Evolutionary conservation across 257 asterid species (phyloP).

Genomic region (Vinca minor): DNA sequence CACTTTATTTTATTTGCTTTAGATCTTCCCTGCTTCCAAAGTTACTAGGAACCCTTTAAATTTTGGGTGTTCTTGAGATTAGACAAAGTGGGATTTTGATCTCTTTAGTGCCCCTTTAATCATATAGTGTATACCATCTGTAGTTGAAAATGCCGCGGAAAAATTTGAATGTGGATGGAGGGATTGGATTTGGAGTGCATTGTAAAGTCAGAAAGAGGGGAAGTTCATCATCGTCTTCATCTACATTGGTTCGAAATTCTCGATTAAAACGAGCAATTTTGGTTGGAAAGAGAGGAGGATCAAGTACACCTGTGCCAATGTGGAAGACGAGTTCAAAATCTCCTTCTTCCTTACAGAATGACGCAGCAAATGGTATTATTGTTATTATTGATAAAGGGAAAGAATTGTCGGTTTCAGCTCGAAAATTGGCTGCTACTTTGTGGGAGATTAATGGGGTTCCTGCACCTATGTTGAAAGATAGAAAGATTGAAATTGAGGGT

Average conservation of each 20-base stretch:
- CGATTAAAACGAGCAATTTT: slow-evolving; percentile 64
- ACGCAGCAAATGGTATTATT: slow-evolving; percentile 32
- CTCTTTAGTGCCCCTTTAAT: not conserved
- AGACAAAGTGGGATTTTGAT: slow-evolving; percentile 6
- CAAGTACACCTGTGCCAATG: slow-evolving; percentile 72
- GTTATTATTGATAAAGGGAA: slow-evolving; percentile 42
- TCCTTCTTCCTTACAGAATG: slow-evolving; percentile 47
- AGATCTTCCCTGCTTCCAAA: slow-evolving; percentile 13
- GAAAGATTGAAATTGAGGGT: slow-evolving; percentile 34
- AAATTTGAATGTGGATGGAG: slow-evolving; percentile 46
- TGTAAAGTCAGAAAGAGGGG: slow-evolving; percentile 85
- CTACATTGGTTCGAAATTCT: slow-evolving; percentile 54
- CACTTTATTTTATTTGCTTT: slow-evolving; percentile 7
- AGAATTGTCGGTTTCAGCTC: slow-evolving; percentile 60
- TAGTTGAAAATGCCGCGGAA: slow-evolving; percentile 49
- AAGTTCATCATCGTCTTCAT: slow-evolving; percentile 66
- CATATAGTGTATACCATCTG: slow-evolving; percentile 7
- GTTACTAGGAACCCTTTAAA: slow-evolving; percentile 6
- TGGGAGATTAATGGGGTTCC: slow-evolving; percentile 77
- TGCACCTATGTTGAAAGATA: slow-evolving; percentile 38
- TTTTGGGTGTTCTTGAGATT: slow-evolving; percentile 15
- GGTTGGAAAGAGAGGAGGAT: slow-evolving; percentile 67
- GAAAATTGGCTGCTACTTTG: slow-evolving; percentile 70
- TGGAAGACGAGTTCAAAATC: slow-evolving; percentile 72
- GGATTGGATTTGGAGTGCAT: slow-evolving; percentile 43